Conservation (phyloP, 2,329 filamentous ascomycete species). For the Fulvia fulva region DNA sequence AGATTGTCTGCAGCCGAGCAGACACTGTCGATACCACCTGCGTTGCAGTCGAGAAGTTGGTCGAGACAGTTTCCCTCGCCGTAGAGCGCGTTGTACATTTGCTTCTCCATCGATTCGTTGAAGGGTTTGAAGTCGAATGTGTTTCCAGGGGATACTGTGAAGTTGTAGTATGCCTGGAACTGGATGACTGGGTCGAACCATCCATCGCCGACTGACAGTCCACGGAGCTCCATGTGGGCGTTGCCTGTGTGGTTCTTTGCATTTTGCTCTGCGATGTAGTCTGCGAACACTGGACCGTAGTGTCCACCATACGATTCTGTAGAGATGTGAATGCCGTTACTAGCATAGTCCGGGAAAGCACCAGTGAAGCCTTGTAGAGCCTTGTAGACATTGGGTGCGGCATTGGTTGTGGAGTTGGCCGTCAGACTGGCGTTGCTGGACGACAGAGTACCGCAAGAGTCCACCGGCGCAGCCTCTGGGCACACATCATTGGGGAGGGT, state of each 20-base stretch:
- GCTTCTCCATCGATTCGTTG: constrained; percentile 46
- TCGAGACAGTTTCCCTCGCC: constrained; percentile 59
- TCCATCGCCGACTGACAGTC: constrained; percentile 48
- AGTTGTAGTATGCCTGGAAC: constrained; percentile 57
- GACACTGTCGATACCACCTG: constrained; percentile 46
- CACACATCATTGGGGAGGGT: constrained; percentile 20
- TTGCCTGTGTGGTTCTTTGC: constrained; percentile 31
- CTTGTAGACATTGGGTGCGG: constrained; percentile 58
- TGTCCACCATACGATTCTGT: constrained; percentile 29
- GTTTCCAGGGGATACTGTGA: constrained; percentile 53
- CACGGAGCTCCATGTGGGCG: constrained; percentile 28
- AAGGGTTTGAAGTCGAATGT: constrained; percentile 53
- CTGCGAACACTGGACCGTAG: constrained; percentile 26
- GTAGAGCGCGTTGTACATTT: constrained; percentile 58
- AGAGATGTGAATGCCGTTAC: constrained; percentile 29
- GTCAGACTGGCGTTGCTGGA: constrained; percentile 49
- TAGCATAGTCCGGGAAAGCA: constrained; percentile 43
- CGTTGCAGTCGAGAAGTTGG: constrained; percentile 52
- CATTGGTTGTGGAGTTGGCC: constrained; percentile 50
- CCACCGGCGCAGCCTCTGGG: constrained; percentile 13
- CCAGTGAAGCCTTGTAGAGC: constrained; percentile 61
- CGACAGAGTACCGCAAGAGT: constrained; percentile 53
- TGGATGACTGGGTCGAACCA: constrained; percentile 55
- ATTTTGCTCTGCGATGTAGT: constrained; percentile 29
- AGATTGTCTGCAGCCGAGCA: constrained; percentile 55